Base-by-base conservation (phyloP, 73 alveolate species). In the Breviolum minutum region DNA sequence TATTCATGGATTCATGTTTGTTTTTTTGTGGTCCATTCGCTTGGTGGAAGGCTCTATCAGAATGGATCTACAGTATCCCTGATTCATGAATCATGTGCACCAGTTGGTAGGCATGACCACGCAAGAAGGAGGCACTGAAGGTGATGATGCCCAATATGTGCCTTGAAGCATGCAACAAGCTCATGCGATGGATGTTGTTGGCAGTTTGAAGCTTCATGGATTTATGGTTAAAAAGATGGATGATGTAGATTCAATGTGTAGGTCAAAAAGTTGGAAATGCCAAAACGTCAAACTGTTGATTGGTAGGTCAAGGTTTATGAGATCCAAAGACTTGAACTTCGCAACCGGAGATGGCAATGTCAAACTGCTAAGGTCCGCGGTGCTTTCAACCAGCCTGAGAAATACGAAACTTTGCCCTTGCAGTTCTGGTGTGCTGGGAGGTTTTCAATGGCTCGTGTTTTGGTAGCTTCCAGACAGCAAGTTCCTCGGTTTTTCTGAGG, bases 111-210 rank as follows among this genome's bases (percentile, higher is more conserved):
- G 97, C 80, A 29, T 32, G 68, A n/a, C 86, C 88, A 74, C 89
- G 48, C 97, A 92, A 27, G 90, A 73, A 26, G 97, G 80, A 3
- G 97, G 89, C 79, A 73, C 97, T 8, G 97, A 92, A 27, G 97
- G 97, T 30, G 77, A 92, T 48, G 86, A 92, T 20, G 97, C 97
- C 24, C 97, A 92, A 60, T 60, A 60, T 26, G 97, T 80, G 8
- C 14, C 94, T 20, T 66, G 79, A 54, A 40, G 8, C 54, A 40
- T 7, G 63, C 48, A 12, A 27, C 60, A 29, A 10, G 90, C 90
- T 76, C 17, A 1, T 13, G 60, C 24, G 40, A 32, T 79, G 62
- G 17, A 79, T 22, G 77, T 22, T 2, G 1, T 14, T 68, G 2
- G 24, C 77, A 68, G 17, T 68, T 68, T 68, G n/a, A 17, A 68